A percentile compares a stretch with the other conserved stretches of the same genome.
Evolutionary conservation across 805 yeast species (phyloP).

Genomic region (Pichia cabralensis): DNA sequence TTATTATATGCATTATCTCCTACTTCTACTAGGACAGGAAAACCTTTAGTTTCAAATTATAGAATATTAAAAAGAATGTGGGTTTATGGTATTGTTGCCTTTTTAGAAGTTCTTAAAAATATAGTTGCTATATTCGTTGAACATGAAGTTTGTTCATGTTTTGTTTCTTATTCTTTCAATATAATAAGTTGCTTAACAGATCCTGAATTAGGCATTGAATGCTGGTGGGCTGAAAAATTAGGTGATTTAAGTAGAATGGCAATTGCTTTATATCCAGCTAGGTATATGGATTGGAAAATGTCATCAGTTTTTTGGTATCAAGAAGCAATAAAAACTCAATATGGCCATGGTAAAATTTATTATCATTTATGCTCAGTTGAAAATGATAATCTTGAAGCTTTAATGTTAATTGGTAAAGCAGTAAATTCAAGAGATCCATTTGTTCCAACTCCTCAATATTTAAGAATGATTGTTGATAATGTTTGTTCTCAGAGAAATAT

Average conservation of each 20-base stretch:
- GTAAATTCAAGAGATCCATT: constrained; percentile 76
- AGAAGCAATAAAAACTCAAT: constrained; percentile 59
- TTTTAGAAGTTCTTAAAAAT: constrained; percentile 65
- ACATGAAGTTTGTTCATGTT: constrained; percentile 70
- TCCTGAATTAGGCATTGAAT: constrained; percentile 47
- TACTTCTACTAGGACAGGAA: constrained; percentile 58
- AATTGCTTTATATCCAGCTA: constrained; percentile 70
- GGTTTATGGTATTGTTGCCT: constrained; percentile 81
- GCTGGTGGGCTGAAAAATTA: constrained; percentile 76
- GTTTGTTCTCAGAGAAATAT: constrained; percentile 57
- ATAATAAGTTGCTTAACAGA: constrained; percentile 45
- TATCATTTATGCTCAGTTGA: constrained; percentile 86
- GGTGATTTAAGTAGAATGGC: constrained; percentile 87
- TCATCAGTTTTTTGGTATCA: constrained; percentile 80
- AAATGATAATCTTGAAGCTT: constrained; percentile 64
- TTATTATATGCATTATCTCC: constrained; percentile 63
- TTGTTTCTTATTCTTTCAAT: constrained; percentile 62
- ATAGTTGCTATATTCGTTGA: constrained; percentile 60
- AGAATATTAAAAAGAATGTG: constrained; percentile 73
- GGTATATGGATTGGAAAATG: constrained; percentile 77
- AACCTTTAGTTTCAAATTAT: constrained; percentile 65
- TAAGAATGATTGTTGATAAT: constrained; percentile 69
- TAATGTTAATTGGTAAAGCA: constrained; percentile 69
- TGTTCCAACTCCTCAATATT: constrained; percentile 72
- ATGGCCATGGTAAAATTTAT: constrained; percentile 78